phyloP scores from a whole-genome alignment of 1,284 basidiomycete genomes.

The Entoloma clypeatum region DNA sequence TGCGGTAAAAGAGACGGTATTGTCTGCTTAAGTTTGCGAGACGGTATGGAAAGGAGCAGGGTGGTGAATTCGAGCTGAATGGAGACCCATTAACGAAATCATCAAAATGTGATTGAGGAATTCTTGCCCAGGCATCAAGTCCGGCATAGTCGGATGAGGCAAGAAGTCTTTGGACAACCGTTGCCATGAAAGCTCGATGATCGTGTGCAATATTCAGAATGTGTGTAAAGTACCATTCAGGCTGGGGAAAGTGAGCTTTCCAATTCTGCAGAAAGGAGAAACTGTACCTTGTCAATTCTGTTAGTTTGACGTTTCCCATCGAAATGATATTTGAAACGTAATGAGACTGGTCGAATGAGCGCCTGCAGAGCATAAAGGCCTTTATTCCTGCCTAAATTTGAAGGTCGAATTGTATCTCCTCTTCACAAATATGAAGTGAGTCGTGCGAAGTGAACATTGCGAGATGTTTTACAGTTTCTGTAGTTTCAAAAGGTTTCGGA shows the following conservation, averaged over 20 bases:
- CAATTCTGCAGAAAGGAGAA: neutral
- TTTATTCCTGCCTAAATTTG: slow-evolving; percentile 32
- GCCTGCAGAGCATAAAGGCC: slow-evolving; percentile 80
- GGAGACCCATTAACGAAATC: slow-evolving; percentile 1
- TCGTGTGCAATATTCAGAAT: slow-evolving; percentile 82
- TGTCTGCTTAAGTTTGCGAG: slow-evolving; percentile 69
- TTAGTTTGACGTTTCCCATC: slow-evolving; percentile 86
- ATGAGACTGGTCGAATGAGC: slow-evolving; percentile 79
- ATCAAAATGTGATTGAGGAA: slow-evolving; percentile 9
- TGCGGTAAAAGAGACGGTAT: slow-evolving; percentile 74
- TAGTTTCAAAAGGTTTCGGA: slow-evolving; percentile 69
- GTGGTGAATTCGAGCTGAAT: slow-evolving; percentile 73
- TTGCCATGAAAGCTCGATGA: slow-evolving; percentile 74
- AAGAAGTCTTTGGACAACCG: slow-evolving; percentile 73
- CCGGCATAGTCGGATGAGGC: slow-evolving; percentile 55
- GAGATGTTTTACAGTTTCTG: slow-evolving; percentile 64
- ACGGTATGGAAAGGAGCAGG: slow-evolving; percentile 67
- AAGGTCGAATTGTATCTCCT: slow-evolving; percentile 43
- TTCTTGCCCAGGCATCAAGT: slow-evolving; percentile 75
- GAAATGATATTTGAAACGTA: slow-evolving; percentile 96
- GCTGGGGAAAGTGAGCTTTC: slow-evolving; percentile 44
- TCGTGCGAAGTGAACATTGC: neutral
- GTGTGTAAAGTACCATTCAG: slow-evolving; percentile 97
- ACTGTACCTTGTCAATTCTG: slow-evolving; percentile 81
- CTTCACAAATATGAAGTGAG: slow-evolving; percentile 28